Evolutionary conservation across 2,329 filamentous ascomycete genomes (phyloP).

Genomic region (Sarocladium kiliense): DNA sequence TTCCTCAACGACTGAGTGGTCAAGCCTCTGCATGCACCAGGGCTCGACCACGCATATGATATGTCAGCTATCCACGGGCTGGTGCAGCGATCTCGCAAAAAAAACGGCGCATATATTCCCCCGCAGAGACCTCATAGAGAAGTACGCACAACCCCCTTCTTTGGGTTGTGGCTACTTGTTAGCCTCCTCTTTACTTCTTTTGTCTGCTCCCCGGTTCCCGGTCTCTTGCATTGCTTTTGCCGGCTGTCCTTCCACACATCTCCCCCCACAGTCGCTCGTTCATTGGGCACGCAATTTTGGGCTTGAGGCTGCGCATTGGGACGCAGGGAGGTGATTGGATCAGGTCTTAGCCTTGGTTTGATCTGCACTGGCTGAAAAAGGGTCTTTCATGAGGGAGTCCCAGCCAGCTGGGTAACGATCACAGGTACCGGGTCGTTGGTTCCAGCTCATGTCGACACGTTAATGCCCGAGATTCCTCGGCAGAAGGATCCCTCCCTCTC

Average conservation of each 20-base stretch:
- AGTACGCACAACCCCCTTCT: background rate
- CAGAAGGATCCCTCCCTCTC: background rate
- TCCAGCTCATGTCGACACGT: background rate
- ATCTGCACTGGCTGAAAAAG: slow-evolving; percentile 5
- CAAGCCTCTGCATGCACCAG: background rate
- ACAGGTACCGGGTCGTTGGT: background rate
- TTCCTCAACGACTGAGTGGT: background rate
- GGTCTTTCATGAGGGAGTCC: background rate
- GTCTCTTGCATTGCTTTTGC: background rate
- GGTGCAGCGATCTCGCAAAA: background rate
- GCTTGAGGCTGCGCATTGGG: background rate
- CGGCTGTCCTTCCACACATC: background rate
- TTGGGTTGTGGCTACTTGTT: background rate
- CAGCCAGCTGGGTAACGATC: slow-evolving; percentile 3
- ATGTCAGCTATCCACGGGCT: background rate
- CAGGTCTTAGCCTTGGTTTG: background rate
- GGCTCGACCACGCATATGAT: slow-evolving; percentile 3
- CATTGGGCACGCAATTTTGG: background rate
- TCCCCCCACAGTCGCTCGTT: background rate
- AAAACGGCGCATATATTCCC: slow-evolving; percentile 1
- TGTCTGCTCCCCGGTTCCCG: background rate
- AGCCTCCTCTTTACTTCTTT: background rate
- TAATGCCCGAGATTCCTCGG: slow-evolving; percentile 1
- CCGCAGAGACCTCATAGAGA: background rate
- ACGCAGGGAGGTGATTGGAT: background rate